Conservation (phyloP, 2,329 filamentous ascomycete genomes). For the Thermoascus crustaceus region DNA sequence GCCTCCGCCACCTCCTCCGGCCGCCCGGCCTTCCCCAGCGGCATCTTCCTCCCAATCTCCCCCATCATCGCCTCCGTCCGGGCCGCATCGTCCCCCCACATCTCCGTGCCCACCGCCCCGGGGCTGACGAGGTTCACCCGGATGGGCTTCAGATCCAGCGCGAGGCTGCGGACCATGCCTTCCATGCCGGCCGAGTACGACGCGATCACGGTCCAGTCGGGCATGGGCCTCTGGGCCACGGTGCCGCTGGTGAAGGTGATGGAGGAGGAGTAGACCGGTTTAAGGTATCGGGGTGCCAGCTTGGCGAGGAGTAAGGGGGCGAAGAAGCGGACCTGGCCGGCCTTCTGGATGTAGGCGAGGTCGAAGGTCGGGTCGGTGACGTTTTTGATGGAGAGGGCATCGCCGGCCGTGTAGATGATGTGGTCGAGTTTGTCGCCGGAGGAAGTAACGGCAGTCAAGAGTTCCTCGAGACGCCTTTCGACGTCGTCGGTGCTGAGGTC, state of each 20-base stretch:
- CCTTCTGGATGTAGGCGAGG: conserved; percentile 33
- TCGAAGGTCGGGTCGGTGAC: conserved; percentile 37
- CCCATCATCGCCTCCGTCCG: conserved; percentile 14
- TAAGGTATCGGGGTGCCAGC: conserved; percentile 39
- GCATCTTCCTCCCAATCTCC: conserved; percentile 9
- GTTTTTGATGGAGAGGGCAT: conserved; percentile 33
- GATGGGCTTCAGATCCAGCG: conserved; percentile 55
- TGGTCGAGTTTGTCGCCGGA: conserved; percentile 39
- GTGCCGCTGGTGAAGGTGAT: conserved; percentile 51
- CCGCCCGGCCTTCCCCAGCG: conserved; percentile 27
- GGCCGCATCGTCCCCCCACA: conserved; percentile 30
- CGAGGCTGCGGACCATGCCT: conserved; percentile 48
- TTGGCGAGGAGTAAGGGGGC: conserved; percentile 48
- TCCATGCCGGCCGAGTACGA: conserved; percentile 45
- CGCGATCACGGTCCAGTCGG: conserved; percentile 44
- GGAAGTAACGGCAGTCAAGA: conserved; percentile 35
- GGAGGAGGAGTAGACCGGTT: conserved; percentile 35
- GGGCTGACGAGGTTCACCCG: conserved; percentile 56
- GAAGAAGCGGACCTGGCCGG: conserved; percentile 44
- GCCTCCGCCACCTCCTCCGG: conserved; percentile 40
- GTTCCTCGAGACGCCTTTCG: conserved; percentile 39
- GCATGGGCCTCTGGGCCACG: conserved; percentile 43
- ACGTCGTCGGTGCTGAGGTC: conserved; percentile 42
- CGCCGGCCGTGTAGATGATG: conserved; percentile 50
- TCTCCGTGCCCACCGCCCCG: conserved; percentile 45